Conservation (phyloP, 2,329 filamentous ascomycete genomes). For the Pseudogymnoascus sp. region DNA sequence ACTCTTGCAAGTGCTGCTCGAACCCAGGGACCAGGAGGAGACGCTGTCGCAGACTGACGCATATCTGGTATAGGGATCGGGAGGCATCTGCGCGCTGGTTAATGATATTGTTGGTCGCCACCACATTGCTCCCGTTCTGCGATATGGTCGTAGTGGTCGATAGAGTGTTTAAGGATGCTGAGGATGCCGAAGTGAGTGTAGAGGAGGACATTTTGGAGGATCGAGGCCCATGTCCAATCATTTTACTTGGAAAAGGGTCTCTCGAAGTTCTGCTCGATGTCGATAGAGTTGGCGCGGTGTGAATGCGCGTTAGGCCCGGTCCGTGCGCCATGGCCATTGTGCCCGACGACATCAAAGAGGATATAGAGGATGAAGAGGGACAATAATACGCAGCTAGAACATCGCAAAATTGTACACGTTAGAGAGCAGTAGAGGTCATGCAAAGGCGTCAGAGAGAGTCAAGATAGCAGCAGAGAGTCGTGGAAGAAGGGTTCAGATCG, state of each 20-base stretch:
- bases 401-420: background rate
- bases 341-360: constrained; percentile 8
- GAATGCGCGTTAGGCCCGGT: constrained; percentile 9
- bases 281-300: constrained; percentile 9
- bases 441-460: background rate
- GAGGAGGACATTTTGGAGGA: constrained; percentile 53
- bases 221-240: constrained; percentile 31
- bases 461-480: background rate
- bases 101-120: constrained; percentile 88
- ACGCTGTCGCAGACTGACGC: constrained; percentile 72
- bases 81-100: constrained; percentile 92
- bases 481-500: background rate
- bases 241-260: constrained; percentile 7
- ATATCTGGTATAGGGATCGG: constrained; percentile 90
- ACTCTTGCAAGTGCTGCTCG: constrained; percentile 61
- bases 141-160: constrained; percentile 25
- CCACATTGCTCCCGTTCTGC: constrained; percentile 50
- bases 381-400: background rate
- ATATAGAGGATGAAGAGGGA: background rate
- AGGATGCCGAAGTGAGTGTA: constrained; percentile 18
- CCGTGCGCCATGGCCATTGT: constrained; percentile 8
- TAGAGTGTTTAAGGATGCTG: constrained; percentile 27
- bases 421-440: background rate
- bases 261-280: constrained; percentile 8
- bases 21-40: constrained; percentile 79